Evolutionary conservation across 108 stramenopile genomes (phyloP), one percentile per base, ranked within the genome.

Genomic region (Hondaea fermentalgiana): DNA sequence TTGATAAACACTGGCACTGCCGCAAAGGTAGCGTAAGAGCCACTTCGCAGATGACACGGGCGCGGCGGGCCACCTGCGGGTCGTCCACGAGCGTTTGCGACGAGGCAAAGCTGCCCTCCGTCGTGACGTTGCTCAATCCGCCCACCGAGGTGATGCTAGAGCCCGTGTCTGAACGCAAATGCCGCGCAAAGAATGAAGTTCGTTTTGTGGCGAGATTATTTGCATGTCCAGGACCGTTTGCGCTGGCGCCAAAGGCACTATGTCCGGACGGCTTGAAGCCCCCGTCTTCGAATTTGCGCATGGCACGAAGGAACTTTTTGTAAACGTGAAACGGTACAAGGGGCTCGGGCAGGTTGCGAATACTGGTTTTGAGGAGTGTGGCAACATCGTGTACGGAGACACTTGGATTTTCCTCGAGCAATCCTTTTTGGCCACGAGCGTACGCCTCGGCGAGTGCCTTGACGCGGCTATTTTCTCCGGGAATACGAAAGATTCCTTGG

Each of bases 331-430:
- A 83, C 23, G 76, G 76, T 6, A 83, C 76, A 6, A 83, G 76
- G 16, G 76, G 76, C 12, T 83, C 76, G 19, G 76, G 76, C 76
- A 83, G n/a, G 49, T 83, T 53, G 51, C 76, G 76, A 53, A 83
- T 83, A 45, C 49, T 83, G 16, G 45, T 19, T 3, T 83, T 83
- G 49, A 83, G 45, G 19, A 83, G 28, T 12, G 76, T 35, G 4
- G 76, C 76, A 12, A 83, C 76, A 23, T 83, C 76, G 51, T 83
- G 76, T 12, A 83, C 76, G 12, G 76, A 45, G 76, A 83, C 49
- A 17, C 42, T 42, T 8, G 64, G 64, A 45, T 53, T 16, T 12
- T 83, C 51, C 51, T 83, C 76, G 64, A 69, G 64, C 10, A 69
- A 23, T 8, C 64, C 64, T 17, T 8, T 42, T 17, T 69, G 14